Base-by-base conservation (phyloP, 2,329 filamentous ascomycete genomes). In the Microdochium trichocladiopsis region DNA sequence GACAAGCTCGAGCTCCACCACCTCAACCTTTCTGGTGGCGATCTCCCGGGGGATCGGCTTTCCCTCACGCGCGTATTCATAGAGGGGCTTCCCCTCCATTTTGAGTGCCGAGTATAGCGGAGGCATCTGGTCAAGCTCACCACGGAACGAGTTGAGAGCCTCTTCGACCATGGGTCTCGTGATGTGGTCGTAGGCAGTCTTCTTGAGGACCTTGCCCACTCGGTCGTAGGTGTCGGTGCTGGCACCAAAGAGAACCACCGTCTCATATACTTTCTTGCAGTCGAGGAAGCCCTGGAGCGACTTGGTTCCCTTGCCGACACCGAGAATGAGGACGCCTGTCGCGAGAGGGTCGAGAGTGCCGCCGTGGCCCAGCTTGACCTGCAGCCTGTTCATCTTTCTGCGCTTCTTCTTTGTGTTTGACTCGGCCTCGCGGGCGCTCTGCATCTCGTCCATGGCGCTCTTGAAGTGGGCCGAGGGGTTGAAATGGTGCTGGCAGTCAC, bases 351-450 rank as follows among this genome's bases (percentile, higher is more conserved):
- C 94, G 18, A 99, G 80, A 2, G 94, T 99, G 45, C 94, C 94
- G 55, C 94, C 94, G 72, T 99, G 94, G 31, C 94, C 94, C 63
- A 97, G 88, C 75, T 97, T 99, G 60, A 97, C 86, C 56, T 89
- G 82, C 4, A 86, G 67, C 1, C 79, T 74, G 60, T 78, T 78
- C 66, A 82, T 80, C 56, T 78, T 72, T 55, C 83, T 79, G 55
- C 85, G 80, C 59, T 78, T 76, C 59, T 78, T 78, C 65, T 87
- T 82, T 53, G 75, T 73, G 53, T 78, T 74, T 53, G 72, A 72
- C 66, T 89, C 85, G 58, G 74, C 70, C 16, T 75, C 68, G 53
- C 82, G 80, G 48, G 73, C 75, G 1, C 70, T 70, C 52, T 75
- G 75, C 60, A 92, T 84, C 50, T 78, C 72, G 25, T 83, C 74